Base-by-base conservation (phyloP, 208 protist species). In the Trypanosoma lewisi region DNA sequence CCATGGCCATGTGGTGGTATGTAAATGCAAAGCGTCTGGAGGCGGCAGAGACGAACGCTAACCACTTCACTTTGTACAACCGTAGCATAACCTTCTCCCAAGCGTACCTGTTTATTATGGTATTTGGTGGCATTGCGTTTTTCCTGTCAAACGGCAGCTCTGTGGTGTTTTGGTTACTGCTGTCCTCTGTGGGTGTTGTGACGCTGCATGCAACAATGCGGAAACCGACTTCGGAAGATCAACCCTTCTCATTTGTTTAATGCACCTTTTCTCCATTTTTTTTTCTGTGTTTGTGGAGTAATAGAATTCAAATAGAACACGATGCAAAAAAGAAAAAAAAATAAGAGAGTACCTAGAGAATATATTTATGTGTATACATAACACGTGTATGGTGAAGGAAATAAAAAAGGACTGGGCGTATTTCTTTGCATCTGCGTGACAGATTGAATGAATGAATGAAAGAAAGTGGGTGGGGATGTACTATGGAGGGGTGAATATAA, bases 81-180 rank as follows among this genome's bases (percentile, higher is more conserved):
- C 49, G 56, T 11, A 33, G 30, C 27, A 82, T 91, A 44, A 73
- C 81, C 0, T 49, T 80, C n/a, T 70, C 66, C 36, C 86, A 88
- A 72, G 73, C 83, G 21, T 95, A 95, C 63, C 31, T 82, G 5
- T 71, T 82, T 33, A 60, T 96, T 42, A 45, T 59, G 0, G 36
- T 91, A 3, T 88, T 85, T 53, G 70, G 73, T 21, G 41, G 86
- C 2, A 27, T 95, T 16, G 52, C 63, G 9, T 96, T 96, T 63
- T 96, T 85, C 69, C 19, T 94, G 28, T 89, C 78, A 7, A 76
- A 73, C 41, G 91, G 91, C 23, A 93, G 83, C 52, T 86, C 78
- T 16, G 75, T 90, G n/a, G 51, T 96, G 5, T 95, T 95, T 62
- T 95, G 86, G 89, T 55, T 95, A 7, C 60, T 79, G 34, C 44